Percentiles rank a stretch among this genome's conserved stretches.
Conservation (phyloP, 441 rosid species). For the Capsella rubella region DNA sequence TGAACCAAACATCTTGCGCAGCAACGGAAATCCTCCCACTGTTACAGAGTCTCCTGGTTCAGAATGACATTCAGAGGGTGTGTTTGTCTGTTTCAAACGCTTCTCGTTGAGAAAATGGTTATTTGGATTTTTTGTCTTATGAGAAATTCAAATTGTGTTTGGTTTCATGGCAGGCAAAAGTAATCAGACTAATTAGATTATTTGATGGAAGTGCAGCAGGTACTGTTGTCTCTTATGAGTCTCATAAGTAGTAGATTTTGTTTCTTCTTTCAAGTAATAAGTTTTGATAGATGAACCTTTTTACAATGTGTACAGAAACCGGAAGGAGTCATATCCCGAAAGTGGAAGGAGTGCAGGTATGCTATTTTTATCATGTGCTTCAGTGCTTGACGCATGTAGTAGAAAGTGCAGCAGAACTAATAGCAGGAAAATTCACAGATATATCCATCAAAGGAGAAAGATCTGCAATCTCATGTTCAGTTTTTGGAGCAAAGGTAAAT, state of each 20-base stretch:
- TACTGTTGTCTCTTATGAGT: background rate
- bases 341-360: conserved; percentile 34
- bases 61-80: conserved; percentile 77
- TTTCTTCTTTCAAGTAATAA: background rate
- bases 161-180: conserved; percentile 71
- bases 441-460: conserved; percentile 63
- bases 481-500: conserved; percentile 79
- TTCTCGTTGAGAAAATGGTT: conserved; percentile 3
- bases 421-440: conserved; percentile 27
- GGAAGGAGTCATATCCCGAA: conserved; percentile 23
- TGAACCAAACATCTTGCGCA: conserved; percentile 42
- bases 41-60: conserved; percentile 70
- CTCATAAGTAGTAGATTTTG: background rate
- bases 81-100: conserved; percentile 16
- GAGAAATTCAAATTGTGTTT: conserved; percentile 1
- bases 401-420: conserved; percentile 3
- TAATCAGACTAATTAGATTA: conserved; percentile 69
- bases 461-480: conserved; percentile 67
- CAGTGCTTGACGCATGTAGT: conserved; percentile 6
- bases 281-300: background rate
- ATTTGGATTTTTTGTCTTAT: background rate
- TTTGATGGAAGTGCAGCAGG: conserved; percentile 69
- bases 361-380: background rate
- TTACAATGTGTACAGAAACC: background rate
- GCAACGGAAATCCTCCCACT: conserved; percentile 59